Conservation (phyloP, 1,284 basidiomycete species). For the Volvariella volvacea region DNA sequence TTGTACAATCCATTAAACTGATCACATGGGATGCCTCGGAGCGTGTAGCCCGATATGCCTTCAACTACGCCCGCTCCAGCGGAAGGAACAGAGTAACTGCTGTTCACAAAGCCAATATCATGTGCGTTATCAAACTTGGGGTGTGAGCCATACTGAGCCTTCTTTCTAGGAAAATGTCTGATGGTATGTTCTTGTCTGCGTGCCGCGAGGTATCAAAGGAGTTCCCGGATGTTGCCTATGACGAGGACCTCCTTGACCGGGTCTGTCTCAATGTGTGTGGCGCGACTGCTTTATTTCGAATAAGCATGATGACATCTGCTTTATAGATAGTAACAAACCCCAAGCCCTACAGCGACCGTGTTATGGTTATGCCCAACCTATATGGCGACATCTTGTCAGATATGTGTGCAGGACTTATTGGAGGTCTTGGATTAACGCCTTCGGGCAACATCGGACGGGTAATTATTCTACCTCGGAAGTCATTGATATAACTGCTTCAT, state of each 20-base stretch:
- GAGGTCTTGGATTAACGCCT: slow-evolving; percentile 95
- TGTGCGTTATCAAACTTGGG: slow-evolving; percentile 42
- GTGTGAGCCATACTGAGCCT: too few species aligned
- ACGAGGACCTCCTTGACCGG: slow-evolving; percentile 96
- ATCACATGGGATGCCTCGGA: slow-evolving; percentile 99
- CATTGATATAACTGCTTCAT: slow-evolving; percentile 5
- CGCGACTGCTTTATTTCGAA: not conserved
- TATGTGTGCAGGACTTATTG: slow-evolving; percentile 98
- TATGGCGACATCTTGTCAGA: slow-evolving; percentile 98
- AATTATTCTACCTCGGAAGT: slow-evolving; percentile 21
- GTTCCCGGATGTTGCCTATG: slow-evolving; percentile 91
- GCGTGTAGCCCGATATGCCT: slow-evolving; percentile 97
- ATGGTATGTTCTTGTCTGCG: slow-evolving; percentile 99
- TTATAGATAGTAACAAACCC: slow-evolving; percentile 86
- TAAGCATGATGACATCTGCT: not conserved
- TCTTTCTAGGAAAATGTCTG: slow-evolving; percentile 87
- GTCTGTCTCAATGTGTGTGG: slow-evolving; percentile 88
- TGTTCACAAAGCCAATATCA: slow-evolving; percentile 99
- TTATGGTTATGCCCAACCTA: slow-evolving; percentile 99
- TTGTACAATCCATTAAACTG: slow-evolving; percentile 99
- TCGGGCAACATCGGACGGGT: slow-evolving; percentile 97
- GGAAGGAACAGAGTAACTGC: slow-evolving; percentile 93
- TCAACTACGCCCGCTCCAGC: slow-evolving; percentile 90
- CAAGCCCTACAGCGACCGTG: slow-evolving; percentile 88
- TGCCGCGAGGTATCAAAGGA: slow-evolving; percentile 96